These are phyloP conservation scores for Achaetomium macrosporum DNA, from an alignment of 2,329 filamentous ascomycete species.

Conservation along the genomic window DNA sequence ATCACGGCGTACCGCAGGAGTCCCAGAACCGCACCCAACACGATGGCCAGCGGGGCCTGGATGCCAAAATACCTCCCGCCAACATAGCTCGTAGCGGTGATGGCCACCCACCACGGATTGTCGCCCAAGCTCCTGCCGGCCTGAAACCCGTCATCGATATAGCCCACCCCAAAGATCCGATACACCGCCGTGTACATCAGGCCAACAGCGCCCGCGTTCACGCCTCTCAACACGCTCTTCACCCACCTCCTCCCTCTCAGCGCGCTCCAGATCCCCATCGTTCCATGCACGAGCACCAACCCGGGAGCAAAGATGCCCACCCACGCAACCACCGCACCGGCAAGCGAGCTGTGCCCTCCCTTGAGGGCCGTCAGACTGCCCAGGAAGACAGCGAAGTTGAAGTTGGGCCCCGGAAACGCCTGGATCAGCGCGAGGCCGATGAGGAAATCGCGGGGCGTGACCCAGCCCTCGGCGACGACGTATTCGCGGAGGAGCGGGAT, in stretches of 20 bases:
- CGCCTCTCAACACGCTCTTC: slow-evolving; percentile 44
- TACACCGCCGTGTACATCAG: slow-evolving; percentile 61
- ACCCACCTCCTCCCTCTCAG: slow-evolving; percentile 43
- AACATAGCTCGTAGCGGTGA: slow-evolving; percentile 44
- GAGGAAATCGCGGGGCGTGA: slow-evolving; percentile 63
- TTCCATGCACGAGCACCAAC: slow-evolving; percentile 43
- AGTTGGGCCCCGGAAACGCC: slow-evolving; percentile 49
- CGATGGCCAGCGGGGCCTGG: slow-evolving; percentile 37
- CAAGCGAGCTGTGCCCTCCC: slow-evolving; percentile 31
- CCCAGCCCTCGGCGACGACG: slow-evolving; percentile 64
- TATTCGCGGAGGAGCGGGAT: slow-evolving; percentile 58
- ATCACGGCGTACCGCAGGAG: slow-evolving; percentile 37
- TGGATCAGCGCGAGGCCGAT: slow-evolving; percentile 68
- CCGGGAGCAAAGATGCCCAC: slow-evolving; percentile 50
- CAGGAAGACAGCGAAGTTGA: slow-evolving; percentile 50
- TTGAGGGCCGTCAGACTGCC: slow-evolving; percentile 44
- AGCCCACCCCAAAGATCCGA: slow-evolving; percentile 50
- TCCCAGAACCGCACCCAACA: slow-evolving; percentile 41
- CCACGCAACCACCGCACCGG: slow-evolving; percentile 47
- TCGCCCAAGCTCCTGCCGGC: slow-evolving; percentile 47
- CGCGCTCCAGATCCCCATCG: slow-evolving; percentile 50
- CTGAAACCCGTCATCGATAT: slow-evolving; percentile 44
- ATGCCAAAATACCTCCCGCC: slow-evolving; percentile 43
- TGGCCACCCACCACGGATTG: slow-evolving; percentile 60
- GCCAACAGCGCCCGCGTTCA: slow-evolving; percentile 57